Evolutionary conservation across 257 asterid species (phyloP).

Genomic region (Solanum rostratum): DNA sequence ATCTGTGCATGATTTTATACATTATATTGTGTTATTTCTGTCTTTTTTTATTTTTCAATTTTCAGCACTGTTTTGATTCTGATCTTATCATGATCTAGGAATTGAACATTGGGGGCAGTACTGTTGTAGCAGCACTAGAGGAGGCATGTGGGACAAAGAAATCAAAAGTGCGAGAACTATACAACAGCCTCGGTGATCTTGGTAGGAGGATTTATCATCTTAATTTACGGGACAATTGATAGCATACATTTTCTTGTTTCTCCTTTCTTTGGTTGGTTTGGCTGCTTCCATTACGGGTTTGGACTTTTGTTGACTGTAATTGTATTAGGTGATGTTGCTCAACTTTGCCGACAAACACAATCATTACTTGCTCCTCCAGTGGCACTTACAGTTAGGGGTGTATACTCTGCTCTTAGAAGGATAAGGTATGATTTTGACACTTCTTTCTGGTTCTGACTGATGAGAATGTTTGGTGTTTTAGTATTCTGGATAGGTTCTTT

Average conservation of each 20-base stretch:
- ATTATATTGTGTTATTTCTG: neutral
- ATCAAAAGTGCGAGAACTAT: slow-evolving; percentile 57
- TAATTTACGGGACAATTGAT: neutral
- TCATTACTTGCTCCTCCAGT: slow-evolving; percentile 75
- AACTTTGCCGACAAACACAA: slow-evolving; percentile 81
- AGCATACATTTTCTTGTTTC: neutral
- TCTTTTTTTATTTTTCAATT: neutral
- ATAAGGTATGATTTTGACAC: slow-evolving; percentile 46
- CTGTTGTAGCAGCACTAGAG: slow-evolving; percentile 62
- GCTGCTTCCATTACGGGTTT: neutral
- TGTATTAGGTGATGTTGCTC: slow-evolving; percentile 92
- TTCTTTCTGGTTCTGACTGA: neutral
- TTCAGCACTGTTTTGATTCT: neutral
- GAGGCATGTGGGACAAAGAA: slow-evolving; percentile 75
- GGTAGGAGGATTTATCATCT: slow-evolving; percentile 29
- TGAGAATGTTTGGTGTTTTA: neutral
- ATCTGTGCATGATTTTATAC: neutral
- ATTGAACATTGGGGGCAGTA: slow-evolving; percentile 76
- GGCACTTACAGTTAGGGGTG: slow-evolving; percentile 67
- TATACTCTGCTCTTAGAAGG: slow-evolving; percentile 50
- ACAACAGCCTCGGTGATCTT: slow-evolving; percentile 72
- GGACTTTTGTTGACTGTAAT: neutral
- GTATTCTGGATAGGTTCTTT: neutral
- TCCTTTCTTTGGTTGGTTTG: neutral
- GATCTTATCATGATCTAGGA: slow-evolving; percentile 39